Evolutionary conservation across 2,329 filamentous ascomycete species (phyloP).

Genomic region (Metarhizium album): DNA sequence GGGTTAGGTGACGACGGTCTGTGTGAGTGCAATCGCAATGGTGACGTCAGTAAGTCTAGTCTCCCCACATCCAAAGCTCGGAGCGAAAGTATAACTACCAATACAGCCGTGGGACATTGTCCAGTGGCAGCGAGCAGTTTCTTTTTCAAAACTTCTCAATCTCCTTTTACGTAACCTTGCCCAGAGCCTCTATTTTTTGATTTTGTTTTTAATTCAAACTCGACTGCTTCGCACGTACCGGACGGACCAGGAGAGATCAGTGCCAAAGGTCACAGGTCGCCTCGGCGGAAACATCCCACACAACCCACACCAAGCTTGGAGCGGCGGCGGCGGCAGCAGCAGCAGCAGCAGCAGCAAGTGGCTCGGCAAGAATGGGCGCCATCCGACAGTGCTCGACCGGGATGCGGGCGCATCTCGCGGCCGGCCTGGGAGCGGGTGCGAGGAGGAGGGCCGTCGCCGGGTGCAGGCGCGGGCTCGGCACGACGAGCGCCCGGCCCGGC

Average conservation of each 20-base stretch:
- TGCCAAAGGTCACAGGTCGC: too few relatives aligned
- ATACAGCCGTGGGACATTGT: not conserved
- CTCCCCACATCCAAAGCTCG: not conserved
- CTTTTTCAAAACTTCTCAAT: too few relatives aligned
- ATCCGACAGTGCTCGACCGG: not conserved
- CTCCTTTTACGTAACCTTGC: not conserved
- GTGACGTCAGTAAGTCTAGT: constrained; percentile 12
- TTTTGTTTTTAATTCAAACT: too few relatives aligned
- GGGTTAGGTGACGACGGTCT: too few relatives aligned
- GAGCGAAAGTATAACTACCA: too few relatives aligned
- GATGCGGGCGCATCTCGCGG: constrained; percentile 1
- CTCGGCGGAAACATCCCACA: too few relatives aligned
- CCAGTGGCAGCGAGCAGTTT: not conserved
- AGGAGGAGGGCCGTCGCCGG: constrained; percentile 12
- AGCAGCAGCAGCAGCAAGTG: too few relatives aligned
- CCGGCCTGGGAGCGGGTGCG: constrained; percentile 10
- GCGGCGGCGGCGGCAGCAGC: too few relatives aligned
- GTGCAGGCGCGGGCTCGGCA: constrained; percentile 13
- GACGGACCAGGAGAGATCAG: too few relatives aligned
- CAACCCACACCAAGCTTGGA: not conserved
- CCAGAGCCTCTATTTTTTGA: not conserved
- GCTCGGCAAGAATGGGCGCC: too few relatives aligned
- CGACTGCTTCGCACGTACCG: too few relatives aligned
- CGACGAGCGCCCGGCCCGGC: constrained; percentile 17
- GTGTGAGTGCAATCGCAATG: constrained; percentile 6